Evolutionary conservation across 2,329 filamentous ascomycete species (phyloP), one percentile per base, ranked within the genome.

Genomic region (Colletotrichum liaoningense): DNA sequence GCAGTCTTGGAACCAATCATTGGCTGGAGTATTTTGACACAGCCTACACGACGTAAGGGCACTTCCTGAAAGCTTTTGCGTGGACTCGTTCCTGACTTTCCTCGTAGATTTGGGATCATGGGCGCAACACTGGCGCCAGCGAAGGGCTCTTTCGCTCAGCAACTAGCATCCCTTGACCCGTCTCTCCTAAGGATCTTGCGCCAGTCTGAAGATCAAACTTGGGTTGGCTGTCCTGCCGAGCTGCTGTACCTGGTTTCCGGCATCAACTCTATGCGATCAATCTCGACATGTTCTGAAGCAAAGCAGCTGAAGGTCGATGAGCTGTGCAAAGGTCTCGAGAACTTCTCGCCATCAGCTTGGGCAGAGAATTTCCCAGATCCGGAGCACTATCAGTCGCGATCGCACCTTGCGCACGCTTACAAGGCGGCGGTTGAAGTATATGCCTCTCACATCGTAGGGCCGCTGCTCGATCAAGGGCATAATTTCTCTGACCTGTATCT

Each of bases 221-320:
- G 69, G 69, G 69, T 72, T 6, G 69, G 69, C 6, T 72, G 69
- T 42, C 69, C 69, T 12, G 69, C 69, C 38, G 69, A 72, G 52
- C 52, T 72, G 2, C 24, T 72, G 16, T 72, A 69, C 22, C 28
- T 69, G 19, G 24, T 72, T 9, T 72, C 69, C 12, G 28, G 33
- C 1, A 30, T 63, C 49, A 72, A 72, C 33, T 72, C 69, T 4
- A 33, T 69, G 14, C 64, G 69, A 5, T 63, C n/a, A 22, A 35
- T 33, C 8, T 24, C 33, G 4, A 35, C 14, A 0, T 16, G 1
- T 28, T 7, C 19, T 26, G 42, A 19, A 11, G 4, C 42, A 19
- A 33, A 59, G 4, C 28, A 22, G 7, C 11, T 16, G 28, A 9
- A 12, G 16, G 55, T 11, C 3, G 30, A n/a, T 14, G 49, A 63